Base-by-base conservation (phyloP, 2,329 filamentous ascomycete genomes). In the Sporothrix mexicana region DNA sequence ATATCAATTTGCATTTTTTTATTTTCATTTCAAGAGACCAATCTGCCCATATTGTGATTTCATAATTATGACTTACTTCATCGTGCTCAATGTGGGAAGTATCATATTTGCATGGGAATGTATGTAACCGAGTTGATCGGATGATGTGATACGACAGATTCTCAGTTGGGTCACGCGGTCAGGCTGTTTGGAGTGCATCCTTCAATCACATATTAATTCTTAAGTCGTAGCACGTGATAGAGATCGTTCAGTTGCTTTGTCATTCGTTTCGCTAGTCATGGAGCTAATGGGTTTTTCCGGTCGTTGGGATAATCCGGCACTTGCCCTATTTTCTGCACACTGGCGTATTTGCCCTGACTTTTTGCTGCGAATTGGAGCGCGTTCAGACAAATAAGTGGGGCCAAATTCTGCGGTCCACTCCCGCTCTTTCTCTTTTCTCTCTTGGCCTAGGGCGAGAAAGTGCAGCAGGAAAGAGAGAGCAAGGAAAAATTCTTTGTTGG, bases 241-340 rank as follows among this genome's bases (percentile, higher is more conserved):
- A 36, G 7, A 36, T 36, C 30, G 7, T 36, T 7, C 30, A 36
- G 7, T 36, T 36, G 4, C 30, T 36, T 36, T 36, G 30, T 36
- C 30, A 36, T 36, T 7, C 30, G 7, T 36, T 36, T 36, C 7
- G 30, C 30, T 36, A 7, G 30, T 36, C 4, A 6, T 36, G 30
- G 30, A 47, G 9, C n/a, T 5, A 20, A 2, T 20, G n/a, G 0
- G 20, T 36, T 67, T 20, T 49, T 67, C 25, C 53, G 55, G n/a
- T 15, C 10, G 8, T 12, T 25, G 3, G 51, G 66, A 64, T 69
- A 62, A 51, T 72, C 71, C 71, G 71, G 17, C 13, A 69, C 36
- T 43, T 69, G 71, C 71, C 71, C 71, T 72, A 72, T 53, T 61
- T 25, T 45, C 59, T 61, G 51, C 67, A 45, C 67, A 59, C 30